A percentile compares a stretch with the other conserved stretches of the same genome.
These are phyloP conservation scores for Nicotiana otophora DNA, from an alignment of 257 asterid genomes.

Conservation along the genomic window DNA sequence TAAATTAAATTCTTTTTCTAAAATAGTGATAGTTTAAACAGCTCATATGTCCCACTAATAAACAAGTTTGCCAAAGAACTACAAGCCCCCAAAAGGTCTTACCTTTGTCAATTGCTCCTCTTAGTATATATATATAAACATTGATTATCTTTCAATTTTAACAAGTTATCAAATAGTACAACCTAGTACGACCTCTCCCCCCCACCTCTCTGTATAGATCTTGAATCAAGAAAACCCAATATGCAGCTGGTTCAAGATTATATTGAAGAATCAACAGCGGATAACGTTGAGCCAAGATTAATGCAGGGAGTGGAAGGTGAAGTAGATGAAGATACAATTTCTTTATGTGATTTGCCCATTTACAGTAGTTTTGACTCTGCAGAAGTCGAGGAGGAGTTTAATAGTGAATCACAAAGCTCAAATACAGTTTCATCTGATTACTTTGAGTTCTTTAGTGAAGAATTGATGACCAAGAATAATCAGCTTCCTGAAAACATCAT, in stretches of 20 bases:
- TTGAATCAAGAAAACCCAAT: background rate
- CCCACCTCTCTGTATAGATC: background rate
- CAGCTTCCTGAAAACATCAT: conserved; percentile 34
- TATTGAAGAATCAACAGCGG: background rate
- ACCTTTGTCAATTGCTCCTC: background rate
- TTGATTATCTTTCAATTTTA: background rate
- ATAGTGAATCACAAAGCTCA: conserved; percentile 37
- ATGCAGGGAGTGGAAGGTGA: conserved; percentile 22
- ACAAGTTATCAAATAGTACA: background rate
- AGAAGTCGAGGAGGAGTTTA: conserved; percentile 15
- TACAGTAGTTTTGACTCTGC: conserved; percentile 19
- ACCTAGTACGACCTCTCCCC: background rate
- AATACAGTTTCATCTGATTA: conserved; percentile 10
- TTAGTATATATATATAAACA: background rate
- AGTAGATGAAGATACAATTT: conserved; percentile 58
- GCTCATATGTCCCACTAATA: background rate
- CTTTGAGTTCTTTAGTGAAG: conserved; percentile 37
- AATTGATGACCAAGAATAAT: background rate
- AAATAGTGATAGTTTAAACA: background rate
- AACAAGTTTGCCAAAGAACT: background rate
- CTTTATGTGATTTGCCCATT: conserved; percentile 57
- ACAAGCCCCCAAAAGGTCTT: background rate
- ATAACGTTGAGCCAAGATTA: background rate
- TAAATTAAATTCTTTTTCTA: background rate
- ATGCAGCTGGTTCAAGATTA: background rate